Percentiles rank a stretch among this genome's conserved stretches.
phyloP scores from a whole-genome alignment of 352 stramenopile species.

The Phytophthora brassicae region DNA sequence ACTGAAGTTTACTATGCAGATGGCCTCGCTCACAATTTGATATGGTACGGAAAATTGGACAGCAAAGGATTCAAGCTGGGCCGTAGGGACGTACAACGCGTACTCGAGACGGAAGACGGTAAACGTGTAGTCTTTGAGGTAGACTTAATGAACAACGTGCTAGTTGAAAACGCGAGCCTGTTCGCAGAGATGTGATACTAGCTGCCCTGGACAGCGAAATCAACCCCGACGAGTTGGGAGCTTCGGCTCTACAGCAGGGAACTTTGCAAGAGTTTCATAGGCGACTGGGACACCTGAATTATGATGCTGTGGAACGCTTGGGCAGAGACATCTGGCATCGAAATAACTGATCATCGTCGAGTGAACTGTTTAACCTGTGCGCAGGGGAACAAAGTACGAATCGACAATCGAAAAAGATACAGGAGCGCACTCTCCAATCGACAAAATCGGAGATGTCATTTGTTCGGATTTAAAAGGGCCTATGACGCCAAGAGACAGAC shows the following conservation, averaged over 20 bases:
- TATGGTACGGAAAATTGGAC: background rate
- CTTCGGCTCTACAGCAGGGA: background rate
- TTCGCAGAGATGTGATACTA: background rate
- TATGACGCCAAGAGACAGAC: background rate
- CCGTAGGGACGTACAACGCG: too few relatives aligned
- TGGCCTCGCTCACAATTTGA: background rate
- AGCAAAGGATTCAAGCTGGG: background rate
- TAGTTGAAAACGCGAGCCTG: too few relatives aligned
- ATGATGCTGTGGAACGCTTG: background rate
- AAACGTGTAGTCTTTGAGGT: background rate
- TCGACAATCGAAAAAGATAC: background rate
- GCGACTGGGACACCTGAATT: background rate
- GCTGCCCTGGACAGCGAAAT: background rate
- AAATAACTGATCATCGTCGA: background rate
- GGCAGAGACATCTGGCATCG: too few relatives aligned
- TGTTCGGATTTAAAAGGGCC: slow-evolving; percentile 1
- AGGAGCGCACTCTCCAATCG: background rate
- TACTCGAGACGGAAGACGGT: background rate
- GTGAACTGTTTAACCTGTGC: background rate
- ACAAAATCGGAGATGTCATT: background rate
- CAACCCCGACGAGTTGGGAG: background rate
- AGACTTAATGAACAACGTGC: background rate
- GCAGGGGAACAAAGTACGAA: background rate
- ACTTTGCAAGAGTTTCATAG: background rate
- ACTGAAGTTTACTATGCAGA: background rate